Base-by-base conservation (phyloP, 2,329 filamentous ascomycete species). In the Fusarium sp. region DNA sequence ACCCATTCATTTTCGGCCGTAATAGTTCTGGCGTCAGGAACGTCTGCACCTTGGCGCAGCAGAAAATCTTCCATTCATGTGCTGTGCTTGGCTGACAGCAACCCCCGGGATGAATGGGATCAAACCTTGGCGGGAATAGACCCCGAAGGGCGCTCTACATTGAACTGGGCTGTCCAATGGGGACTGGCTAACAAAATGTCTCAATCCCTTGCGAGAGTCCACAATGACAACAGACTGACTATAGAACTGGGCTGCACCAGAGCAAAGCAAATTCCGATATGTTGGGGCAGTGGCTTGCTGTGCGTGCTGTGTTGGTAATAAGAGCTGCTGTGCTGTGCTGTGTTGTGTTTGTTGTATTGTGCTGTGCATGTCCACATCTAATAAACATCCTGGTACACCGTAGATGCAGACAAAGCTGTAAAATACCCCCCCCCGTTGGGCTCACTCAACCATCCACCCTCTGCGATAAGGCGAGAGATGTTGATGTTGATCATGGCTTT, bases 21-120 rank as follows among this genome's bases (percentile, higher is more conserved):
- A 37, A 42, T 31, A 23, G 44, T 46, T 27, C 50, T 49, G 53
- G 53, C 54, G 57, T 31, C 57, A 60, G 56, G 56, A 59, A 59
- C 56, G 38, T 50, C 46, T 44, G 10, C 23, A 39, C 23, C 29
- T 23, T 51, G 46, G 41, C 49, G 49, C 9, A 21, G 49, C 13
- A 21, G 27, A 29, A 14, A 45, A 48, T 27, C 29, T 44, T 11
- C 23, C 36, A 38, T 38, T 13, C 6, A 3, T 23, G 19, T 21
- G 17, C 6, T 37, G 36, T 37, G 36, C 7, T 37, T 37, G 36
- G 17, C 17, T 37, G 17, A 37, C 17, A 37, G 36, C 36, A 21
- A 21, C 19, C 36, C 36, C 36, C 11, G 37, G 21, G 23, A 19
- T 33, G 10, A 33, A 13, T n/a, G 14, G 31, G 31, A 33, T 33